Base-by-base conservation (phyloP, 1,284 basidiomycete genomes). In the Lignosus rhinocerotis region DNA sequence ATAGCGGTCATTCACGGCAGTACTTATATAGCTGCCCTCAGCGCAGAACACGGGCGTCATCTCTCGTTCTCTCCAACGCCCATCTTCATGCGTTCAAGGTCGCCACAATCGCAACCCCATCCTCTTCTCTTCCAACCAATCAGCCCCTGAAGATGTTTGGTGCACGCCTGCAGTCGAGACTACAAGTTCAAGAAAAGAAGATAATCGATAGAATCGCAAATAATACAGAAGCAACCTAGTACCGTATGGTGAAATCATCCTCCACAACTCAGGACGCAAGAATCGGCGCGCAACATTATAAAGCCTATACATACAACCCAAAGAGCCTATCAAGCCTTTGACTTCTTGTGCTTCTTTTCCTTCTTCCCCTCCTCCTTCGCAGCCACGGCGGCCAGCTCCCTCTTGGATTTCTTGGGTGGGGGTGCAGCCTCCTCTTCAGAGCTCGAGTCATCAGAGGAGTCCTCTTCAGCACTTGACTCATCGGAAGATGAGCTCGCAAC, bases 271-370 rank as follows among this genome's bases (percentile, higher is more conserved):
- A 34, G 16, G 43, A 41, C 51, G 38, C 51, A 36, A 51, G 45
- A 32, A 56, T 33, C 36, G 19, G 33, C 16, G 43, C 31, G 55
- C 31, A 48, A 54, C 39, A 50, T 56, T 44, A 63, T 56, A 60
- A 45, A 43, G 16, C 44, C 4, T 25, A 32, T 41, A 52, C n/a
- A 49, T 46, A 52, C 36, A 53, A n/a, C 14, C 5, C 44, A 48
- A 25, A 41, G 38, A 53, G 46, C 44, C 53, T n/a, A 42, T 71
- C 55, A 71, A 39, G 59, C 67, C 62, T 69, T 72, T 45, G 62
- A 51, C 56, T 69, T 69, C 66, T 70, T 72, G 46, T 64, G 62
- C 63, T 70, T 69, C 60, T 70, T 72, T 59, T 68, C 65, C 64
- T 69, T 69, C 60, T 64, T 64, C 45, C 46, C 38, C 14, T 53